phyloP scores from a whole-genome alignment of 768 basidiomycete species.

The Cantharellus cinnabarinus region DNA sequence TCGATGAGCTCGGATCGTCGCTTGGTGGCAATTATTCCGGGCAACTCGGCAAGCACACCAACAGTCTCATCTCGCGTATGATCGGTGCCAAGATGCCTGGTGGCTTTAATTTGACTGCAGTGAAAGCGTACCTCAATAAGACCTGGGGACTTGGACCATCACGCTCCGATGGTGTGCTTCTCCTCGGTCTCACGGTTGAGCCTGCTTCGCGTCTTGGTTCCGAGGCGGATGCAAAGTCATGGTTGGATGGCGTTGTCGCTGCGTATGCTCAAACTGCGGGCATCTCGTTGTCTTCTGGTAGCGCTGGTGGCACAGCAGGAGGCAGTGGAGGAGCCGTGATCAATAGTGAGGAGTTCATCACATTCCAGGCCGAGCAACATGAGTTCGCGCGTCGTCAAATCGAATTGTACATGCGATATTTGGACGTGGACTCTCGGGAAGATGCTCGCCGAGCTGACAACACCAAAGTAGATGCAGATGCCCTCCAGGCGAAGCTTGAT shows the following conservation, averaged over 20 bases:
- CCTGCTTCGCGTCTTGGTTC: constrained; percentile 83
- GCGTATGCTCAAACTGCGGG: constrained; percentile 79
- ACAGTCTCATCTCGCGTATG: constrained; percentile 73
- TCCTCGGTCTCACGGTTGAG: constrained; percentile 81
- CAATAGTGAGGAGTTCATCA: constrained; percentile 95
- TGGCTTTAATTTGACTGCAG: constrained; percentile 86
- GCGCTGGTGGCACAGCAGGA: constrained; percentile 35
- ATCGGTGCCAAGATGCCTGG: constrained; percentile 96
- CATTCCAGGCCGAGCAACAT: constrained; percentile 87
- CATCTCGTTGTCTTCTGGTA: constrained; percentile 55
- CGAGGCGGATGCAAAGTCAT: constrained; percentile 81
- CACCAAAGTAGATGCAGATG: constrained; percentile 52
- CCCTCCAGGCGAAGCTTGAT: constrained; percentile 73
- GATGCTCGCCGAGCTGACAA: constrained; percentile 79
- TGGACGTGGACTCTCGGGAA: constrained; percentile 78
- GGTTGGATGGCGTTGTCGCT: constrained; percentile 72
- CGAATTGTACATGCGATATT: constrained; percentile 92
- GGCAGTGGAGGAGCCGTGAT: constrained; percentile 67
- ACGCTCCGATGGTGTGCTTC: constrained; percentile 75
- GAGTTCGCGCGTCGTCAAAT: constrained; percentile 83
- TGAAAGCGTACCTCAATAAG: constrained; percentile 77
- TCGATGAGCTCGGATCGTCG: constrained; percentile 85
- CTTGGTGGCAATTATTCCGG: constrained; percentile 65
- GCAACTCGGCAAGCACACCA: constrained; percentile 83
- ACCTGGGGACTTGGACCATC: constrained; percentile 86